Evolutionary conservation across 345 rosid species (phyloP).

Genomic region (Ailanthus altissimus): DNA sequence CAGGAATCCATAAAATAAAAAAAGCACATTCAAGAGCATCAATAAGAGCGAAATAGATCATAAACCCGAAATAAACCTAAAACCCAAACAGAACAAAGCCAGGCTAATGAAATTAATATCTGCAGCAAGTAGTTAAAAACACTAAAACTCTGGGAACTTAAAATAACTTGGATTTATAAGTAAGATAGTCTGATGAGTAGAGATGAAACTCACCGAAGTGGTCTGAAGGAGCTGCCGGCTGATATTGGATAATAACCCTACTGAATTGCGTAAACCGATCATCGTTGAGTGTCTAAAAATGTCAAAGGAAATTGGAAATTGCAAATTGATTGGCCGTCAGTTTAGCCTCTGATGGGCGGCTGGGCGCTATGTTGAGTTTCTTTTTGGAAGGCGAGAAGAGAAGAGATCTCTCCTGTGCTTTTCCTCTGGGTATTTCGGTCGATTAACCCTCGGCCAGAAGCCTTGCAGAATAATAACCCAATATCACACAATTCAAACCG

Average conservation of each 20-base stretch:
- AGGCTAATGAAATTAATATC: background rate
- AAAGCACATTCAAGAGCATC: too few relatives aligned
- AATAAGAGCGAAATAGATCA: background rate
- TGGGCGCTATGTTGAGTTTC: background rate
- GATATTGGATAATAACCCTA: constrained; percentile 12
- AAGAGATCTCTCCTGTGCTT: background rate
- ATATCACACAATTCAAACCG: too few relatives aligned
- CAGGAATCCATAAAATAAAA: too few relatives aligned
- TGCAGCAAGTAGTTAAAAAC: background rate
- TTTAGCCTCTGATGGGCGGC: background rate
- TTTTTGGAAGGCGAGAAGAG: background rate
- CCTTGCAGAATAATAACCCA: too few relatives aligned
- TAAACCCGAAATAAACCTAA: background rate
- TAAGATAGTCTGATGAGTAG: too few relatives aligned
- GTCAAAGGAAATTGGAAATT: background rate
- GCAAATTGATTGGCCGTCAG: background rate
- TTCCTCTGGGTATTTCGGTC: background rate
- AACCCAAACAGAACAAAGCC: background rate
- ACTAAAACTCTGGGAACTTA: background rate
- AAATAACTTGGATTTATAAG: too few relatives aligned
- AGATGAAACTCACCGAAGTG: constrained; percentile 1
- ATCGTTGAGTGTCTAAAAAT: background rate
- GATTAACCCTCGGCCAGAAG: background rate
- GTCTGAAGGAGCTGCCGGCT: constrained; percentile 15
- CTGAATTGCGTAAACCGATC: constrained; percentile 14